phyloP scores from a whole-genome alignment of 129 eudicot species.

The Centrapalus pauciflorus region DNA sequence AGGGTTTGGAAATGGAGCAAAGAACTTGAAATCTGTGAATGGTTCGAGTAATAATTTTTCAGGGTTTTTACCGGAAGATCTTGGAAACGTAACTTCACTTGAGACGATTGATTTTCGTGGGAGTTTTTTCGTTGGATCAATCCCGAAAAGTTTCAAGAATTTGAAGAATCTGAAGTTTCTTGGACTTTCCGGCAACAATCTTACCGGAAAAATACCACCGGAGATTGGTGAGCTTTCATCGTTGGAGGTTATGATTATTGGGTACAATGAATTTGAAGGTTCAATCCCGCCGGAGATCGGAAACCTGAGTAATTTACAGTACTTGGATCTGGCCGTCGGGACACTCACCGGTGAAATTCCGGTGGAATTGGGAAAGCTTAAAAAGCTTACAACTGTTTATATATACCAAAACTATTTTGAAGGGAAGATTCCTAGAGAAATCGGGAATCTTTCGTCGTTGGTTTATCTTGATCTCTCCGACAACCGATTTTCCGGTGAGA shows the following conservation, averaged over 20 bases:
- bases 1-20: slow-evolving; percentile 45
- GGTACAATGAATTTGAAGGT: slow-evolving; percentile 74
- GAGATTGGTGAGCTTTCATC: slow-evolving; percentile 57
- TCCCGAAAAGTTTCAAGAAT: slow-evolving; percentile 48
- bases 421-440: slow-evolving; percentile 57
- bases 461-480: slow-evolving; percentile 68
- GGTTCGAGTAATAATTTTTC: slow-evolving; percentile 73
- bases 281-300: slow-evolving; percentile 71
- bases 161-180: slow-evolving; percentile 61
- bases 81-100: slow-evolving; percentile 41
- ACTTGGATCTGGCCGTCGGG: slow-evolving; percentile 81
- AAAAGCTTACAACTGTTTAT: slow-evolving; percentile 58
- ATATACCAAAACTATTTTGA: slow-evolving; percentile 60
- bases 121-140: slow-evolving; percentile 64
- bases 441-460: slow-evolving; percentile 52
- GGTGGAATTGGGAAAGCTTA: slow-evolving; percentile 54
- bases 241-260: slow-evolving; percentile 67
- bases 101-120: slow-evolving; percentile 71
- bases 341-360: slow-evolving; percentile 63
- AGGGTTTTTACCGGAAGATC: slow-evolving; percentile 61
- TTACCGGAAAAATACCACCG: slow-evolving; percentile 62
- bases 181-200: slow-evolving; percentile 80
- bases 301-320: slow-evolving; percentile 56
- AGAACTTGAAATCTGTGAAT: slow-evolving; percentile 40
- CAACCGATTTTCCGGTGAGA: slow-evolving; percentile 61